Evolutionary conservation across 2,329 filamentous ascomycete genomes (phyloP).

Genomic region (Sporothrix globosa): DNA sequence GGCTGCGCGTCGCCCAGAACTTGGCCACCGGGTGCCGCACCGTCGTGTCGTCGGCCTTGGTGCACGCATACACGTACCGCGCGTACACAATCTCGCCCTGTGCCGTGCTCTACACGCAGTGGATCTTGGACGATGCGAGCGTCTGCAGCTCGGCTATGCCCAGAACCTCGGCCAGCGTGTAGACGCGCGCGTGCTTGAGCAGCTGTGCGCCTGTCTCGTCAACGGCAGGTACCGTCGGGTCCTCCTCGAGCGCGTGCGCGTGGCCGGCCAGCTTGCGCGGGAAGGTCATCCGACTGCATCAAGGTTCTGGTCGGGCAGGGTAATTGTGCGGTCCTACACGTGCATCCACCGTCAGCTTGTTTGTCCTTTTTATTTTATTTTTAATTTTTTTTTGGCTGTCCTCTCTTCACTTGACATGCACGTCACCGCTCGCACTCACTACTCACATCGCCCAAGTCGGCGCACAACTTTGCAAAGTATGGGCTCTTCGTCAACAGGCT

Average conservation of each 20-base stretch:
- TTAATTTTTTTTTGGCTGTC: neutral
- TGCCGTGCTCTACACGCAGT: slow-evolving; percentile 84
- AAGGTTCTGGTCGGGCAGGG: slow-evolving; percentile 68
- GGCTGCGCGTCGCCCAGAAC: slow-evolving; percentile 83
- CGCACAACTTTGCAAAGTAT: slow-evolving; percentile 68
- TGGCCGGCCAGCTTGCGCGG: slow-evolving; percentile 66
- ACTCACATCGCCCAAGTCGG: slow-evolving; percentile 63
- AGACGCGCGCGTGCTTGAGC: slow-evolving; percentile 84
- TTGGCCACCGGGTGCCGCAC: slow-evolving; percentile 84
- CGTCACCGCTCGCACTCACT: slow-evolving; percentile 46
- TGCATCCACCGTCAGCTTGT: neutral
- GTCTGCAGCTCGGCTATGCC: slow-evolving; percentile 68
- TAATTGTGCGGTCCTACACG: slow-evolving; percentile 64
- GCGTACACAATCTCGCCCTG: slow-evolving; percentile 91
- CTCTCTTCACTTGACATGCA: neutral
- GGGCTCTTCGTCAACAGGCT: slow-evolving; percentile 73
- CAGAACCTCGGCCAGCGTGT: slow-evolving; percentile 84
- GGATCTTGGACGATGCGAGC: slow-evolving; percentile 85
- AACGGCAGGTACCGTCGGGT: slow-evolving; percentile 65
- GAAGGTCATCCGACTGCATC: slow-evolving; percentile 79
- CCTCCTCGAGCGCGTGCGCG: slow-evolving; percentile 66
- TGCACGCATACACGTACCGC: slow-evolving; percentile 84
- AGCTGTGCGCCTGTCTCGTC: slow-evolving; percentile 83
- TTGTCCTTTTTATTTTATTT: neutral
- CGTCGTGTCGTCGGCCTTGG: slow-evolving; percentile 65